Evolutionary conservation across 2,329 filamentous ascomycete species (phyloP), one percentile per base, ranked within the genome.

Genomic region (Microdochium paspali): DNA sequence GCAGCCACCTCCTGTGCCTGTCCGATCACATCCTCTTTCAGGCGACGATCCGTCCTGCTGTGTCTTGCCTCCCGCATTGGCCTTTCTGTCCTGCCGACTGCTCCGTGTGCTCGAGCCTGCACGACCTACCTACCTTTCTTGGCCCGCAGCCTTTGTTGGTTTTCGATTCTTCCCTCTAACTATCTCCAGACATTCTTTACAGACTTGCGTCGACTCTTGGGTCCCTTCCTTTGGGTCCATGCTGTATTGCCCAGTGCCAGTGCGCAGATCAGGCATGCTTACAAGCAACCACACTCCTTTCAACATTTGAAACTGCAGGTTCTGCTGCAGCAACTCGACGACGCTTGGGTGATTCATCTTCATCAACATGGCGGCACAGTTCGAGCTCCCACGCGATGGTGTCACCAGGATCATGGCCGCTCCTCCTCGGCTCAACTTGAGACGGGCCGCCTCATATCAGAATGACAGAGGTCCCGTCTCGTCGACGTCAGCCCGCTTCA

Each of bases 401-500:
- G 70, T 74, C 49, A 59, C 69, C 54, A 77, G 74, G 56, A 70
- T 77, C 62, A 69, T 77, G 54, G 65, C 78, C 47, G 67, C 70
- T 18, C 71, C 76, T 30, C 76, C 79, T 46, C 69, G 76, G 42
- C 69, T 84, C 51, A 82, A 79, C 59, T 68, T 83, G 54, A 73
- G 80, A 44, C 68, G 77, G 53, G 72, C 76, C 26, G 70, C 71
- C n/a, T 78, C 78, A 3, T 84, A 79, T 60, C 61, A 72, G 49
- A 66, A 71, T 51, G 77, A 82, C 54, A 74, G 64, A 58, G 69
- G 63, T 1, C 74, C 77, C 6, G 58, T 77, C 10, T 83, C 78
- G 23, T 78, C 78, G 45, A 83, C 73, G 24, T 83, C 74, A 28
- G 80, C 80, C 18, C 70, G 78, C 44, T 83, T 83, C 64, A 79